Base-by-base conservation (phyloP, 192 early-diverging fungal species). In the Dissophora ornata region DNA sequence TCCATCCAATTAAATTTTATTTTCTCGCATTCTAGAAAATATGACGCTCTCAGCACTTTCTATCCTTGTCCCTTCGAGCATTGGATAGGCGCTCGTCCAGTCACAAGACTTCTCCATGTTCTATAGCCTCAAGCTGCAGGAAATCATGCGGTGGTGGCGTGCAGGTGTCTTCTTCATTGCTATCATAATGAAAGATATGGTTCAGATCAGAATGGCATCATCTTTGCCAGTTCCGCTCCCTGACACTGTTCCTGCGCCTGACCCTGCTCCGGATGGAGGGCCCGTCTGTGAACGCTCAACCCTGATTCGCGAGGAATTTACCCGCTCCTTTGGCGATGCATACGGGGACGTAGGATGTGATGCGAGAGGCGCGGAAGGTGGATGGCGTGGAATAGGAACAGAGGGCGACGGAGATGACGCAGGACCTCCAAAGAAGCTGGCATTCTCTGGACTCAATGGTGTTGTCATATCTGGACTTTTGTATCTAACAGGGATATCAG, bases 161-260 rank as follows among this genome's bases (percentile, higher is more conserved):
- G n/a, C n/a, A n/a, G n/a, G n/a, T n/a, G n/a, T n/a, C n/a, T n/a
- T n/a, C n/a, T n/a, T n/a, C n/a, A n/a, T n/a, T n/a, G n/a, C n/a
- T n/a, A n/a, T n/a, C n/a, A n/a, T n/a, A n/a, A 38, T 38, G 13
- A 38, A 38, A 38, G 36, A 4, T 7, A 41, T 12, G 42, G 56
- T 55, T 58, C 25, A 68, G 1, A 68, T 48, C 25, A 68, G 32
- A 16, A 68, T 68, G 10, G 66, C 66, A 58, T 68, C 66, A 42
- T 68, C 66, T 56, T 52, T 44, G 22, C 55, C 66, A 15, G 54
- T 51, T n/a, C 66, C 66, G 9, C 54, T 40, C 46, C 65, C 65
- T 33, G 47, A 30, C 16, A 3, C 33, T 58, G 51, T 1, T 1
- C 4, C 16, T 10, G 18, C n/a, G 16, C 56, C 51, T 46, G 42